These are phyloP conservation scores for Verticillium zaregamsianum DNA, from an alignment of 2,329 filamentous ascomycete species.

Conservation along the genomic window DNA sequence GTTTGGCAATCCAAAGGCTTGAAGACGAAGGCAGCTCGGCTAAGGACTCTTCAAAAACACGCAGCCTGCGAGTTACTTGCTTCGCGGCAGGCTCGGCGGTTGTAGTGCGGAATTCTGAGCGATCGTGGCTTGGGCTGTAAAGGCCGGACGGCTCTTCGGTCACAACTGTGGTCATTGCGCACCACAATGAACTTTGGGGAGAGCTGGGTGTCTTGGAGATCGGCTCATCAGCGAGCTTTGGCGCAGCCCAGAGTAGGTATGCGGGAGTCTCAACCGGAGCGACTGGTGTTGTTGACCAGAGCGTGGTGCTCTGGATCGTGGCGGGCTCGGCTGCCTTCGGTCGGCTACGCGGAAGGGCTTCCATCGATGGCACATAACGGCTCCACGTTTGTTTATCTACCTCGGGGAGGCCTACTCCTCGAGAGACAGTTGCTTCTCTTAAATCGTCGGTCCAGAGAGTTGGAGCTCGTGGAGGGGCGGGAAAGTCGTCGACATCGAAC, in stretches of 20 bases:
- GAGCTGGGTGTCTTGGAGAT: neutral
- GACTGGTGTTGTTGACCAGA: conserved; percentile 24
- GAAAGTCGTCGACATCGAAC: conserved; percentile 20
- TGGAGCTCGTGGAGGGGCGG: conserved; percentile 5
- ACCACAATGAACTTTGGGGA: neutral
- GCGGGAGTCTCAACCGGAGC: neutral
- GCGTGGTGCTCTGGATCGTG: conserved; percentile 28
- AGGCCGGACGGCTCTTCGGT: conserved; percentile 12
- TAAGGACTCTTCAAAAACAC: conserved; percentile 9
- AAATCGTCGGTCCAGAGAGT: conserved; percentile 10
- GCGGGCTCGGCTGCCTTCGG: conserved; percentile 21
- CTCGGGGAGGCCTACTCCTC: conserved; percentile 27
- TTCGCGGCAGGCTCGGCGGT: conserved; percentile 27
- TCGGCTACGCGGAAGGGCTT: conserved; percentile 21
- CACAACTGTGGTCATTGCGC: neutral
- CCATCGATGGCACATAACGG: conserved; percentile 22
- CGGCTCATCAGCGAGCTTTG: neutral
- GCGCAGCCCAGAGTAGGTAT: neutral
- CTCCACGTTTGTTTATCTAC: conserved; percentile 32
- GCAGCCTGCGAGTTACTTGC: conserved; percentile 25
- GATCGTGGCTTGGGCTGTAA: conserved; percentile 14
- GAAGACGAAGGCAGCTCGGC: conserved; percentile 18
- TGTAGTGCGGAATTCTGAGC: conserved; percentile 25
- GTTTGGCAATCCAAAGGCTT: conserved; percentile 17
- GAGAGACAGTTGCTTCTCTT: conserved; percentile 1